Base-by-base conservation (phyloP, 2,329 filamentous ascomycete genomes). In the Aspergillus spinulosporus region DNA sequence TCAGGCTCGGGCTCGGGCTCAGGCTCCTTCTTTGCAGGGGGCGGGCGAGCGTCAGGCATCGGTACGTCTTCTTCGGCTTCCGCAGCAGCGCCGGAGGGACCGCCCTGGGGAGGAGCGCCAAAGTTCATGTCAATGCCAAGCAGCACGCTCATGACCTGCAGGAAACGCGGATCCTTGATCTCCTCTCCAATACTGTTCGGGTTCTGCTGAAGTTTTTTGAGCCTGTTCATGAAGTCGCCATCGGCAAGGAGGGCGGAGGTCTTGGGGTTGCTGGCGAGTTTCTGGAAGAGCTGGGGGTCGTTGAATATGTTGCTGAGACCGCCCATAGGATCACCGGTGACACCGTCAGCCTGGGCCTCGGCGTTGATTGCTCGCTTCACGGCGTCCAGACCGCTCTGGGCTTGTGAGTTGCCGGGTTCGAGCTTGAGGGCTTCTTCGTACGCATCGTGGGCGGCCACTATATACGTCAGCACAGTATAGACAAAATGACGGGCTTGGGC, bases 361-460 rank as follows among this genome's bases (percentile, higher is more conserved):
- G 85, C 82, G 65, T 96, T 87, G 74, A 99, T 92, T 15, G 93
- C 92, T 67, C 91, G 88, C 77, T 94, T 85, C 43, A 97, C 92
- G 40, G 90, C 84, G 8, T 88, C 87, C 47, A 96, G 80, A 36
- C 94, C 93, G 61, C 87, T 89, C 80, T 97, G 96, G 64, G 95
- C 89, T 76, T 94, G 92, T 3, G 92, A 90, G 72, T 99, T 99
- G 75, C 82, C 86, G 46, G 92, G 87, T 72, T 99, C 94, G 54
- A 93, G 82, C 80, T 97, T 96, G 65, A 97, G 80, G n/a, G 93
- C 94, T 73, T 95, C 85, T 70, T 96, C 89, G 74, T 95, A 99
- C 21, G 95, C 92, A 68, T 97, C 92, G 61, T 88, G 84, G 34
- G 94, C 92, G 47, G 85, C 89, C 49, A 94, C 80, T 84, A 29